Evolutionary conservation across 2,329 filamentous ascomycete species (phyloP).

Genomic region (Scedosporium aurantiacum): DNA sequence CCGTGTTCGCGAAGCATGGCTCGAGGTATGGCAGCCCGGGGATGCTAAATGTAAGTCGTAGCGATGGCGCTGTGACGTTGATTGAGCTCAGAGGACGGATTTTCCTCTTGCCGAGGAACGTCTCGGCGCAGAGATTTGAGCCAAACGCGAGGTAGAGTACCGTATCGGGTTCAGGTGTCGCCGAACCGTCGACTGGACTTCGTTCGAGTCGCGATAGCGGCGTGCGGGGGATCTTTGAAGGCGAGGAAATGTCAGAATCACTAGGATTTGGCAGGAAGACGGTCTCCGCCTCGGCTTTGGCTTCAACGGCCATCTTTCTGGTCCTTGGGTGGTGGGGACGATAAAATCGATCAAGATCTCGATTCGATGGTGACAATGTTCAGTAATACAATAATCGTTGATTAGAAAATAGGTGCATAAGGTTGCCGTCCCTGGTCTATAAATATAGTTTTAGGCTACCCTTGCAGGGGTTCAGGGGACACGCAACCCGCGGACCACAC

Average conservation of each 20-base stretch:
- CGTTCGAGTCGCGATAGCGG: neutral
- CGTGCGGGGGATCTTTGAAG: neutral
- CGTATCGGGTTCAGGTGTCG: conserved; percentile 24
- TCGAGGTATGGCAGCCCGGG: conserved; percentile 77
- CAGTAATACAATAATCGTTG: neutral
- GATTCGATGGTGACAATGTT: neutral
- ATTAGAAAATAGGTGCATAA: neutral
- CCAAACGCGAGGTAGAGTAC: conserved; percentile 82
- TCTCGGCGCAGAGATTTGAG: conserved; percentile 73
- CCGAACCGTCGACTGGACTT: neutral
- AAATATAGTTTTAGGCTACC: neutral
- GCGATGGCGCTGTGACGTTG: conserved; percentile 69
- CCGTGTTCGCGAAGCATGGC: conserved; percentile 84
- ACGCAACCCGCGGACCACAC: neutral
- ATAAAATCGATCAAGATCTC: neutral
- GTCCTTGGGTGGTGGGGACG: neutral
- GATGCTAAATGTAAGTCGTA: conserved; percentile 75
- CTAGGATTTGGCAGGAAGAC: neutral
- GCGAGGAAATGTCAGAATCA: neutral
- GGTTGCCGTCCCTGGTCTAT: neutral
- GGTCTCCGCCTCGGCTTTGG: neutral
- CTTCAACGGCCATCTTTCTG: neutral
- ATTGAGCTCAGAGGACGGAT: conserved; percentile 72
- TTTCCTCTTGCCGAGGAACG: conserved; percentile 65
- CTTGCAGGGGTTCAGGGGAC: neutral